Conservation (phyloP, 2,329 filamentous ascomycete species). For the Rhexocercosporidium sp. region DNA sequence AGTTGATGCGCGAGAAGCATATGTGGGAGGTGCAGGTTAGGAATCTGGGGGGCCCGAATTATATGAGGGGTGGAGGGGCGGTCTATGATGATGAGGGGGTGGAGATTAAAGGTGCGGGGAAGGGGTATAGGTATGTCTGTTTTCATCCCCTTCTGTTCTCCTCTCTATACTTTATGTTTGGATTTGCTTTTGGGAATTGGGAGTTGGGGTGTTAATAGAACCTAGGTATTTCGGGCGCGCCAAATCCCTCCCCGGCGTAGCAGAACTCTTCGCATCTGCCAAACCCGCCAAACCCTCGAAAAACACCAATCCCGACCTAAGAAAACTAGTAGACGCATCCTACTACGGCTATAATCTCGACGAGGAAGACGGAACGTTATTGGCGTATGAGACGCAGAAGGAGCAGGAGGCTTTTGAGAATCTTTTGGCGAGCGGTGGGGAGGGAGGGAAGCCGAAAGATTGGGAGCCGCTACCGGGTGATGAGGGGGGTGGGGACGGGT, state of each 20-base stretch:
- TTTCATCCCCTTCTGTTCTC: not conserved
- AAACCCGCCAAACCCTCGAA: constrained; percentile 60
- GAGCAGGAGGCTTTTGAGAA: constrained; percentile 81
- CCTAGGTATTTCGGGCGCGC: constrained; percentile 86
- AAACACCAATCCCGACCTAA: constrained; percentile 68
- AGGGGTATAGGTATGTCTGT: constrained; percentile 87
- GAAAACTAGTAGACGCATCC: constrained; percentile 83
- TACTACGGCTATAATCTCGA: constrained; percentile 96
- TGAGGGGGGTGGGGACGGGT: constrained; percentile 78
- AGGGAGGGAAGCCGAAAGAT: constrained; percentile 64
- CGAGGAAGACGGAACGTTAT: constrained; percentile 83
- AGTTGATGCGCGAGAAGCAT: constrained; percentile 98
- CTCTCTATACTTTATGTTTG: too few species aligned
- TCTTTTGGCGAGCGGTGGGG: constrained; percentile 59
- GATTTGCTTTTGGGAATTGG: too few species aligned
- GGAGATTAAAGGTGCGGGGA: constrained; percentile 71
- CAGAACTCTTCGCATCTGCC: constrained; percentile 89
- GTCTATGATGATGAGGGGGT: constrained; percentile 59
- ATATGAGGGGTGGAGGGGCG: constrained; percentile 59
- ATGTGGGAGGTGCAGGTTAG: constrained; percentile 98
- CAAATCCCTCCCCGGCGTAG: constrained; percentile 88
- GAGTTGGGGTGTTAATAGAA: not conserved
- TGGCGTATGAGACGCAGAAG: constrained; percentile 82
- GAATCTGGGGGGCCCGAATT: constrained; percentile 95
- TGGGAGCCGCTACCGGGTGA: constrained; percentile 92